Base-by-base conservation (phyloP, 116 monocot genomes). In the Phalaenopsis hybrid region DNA sequence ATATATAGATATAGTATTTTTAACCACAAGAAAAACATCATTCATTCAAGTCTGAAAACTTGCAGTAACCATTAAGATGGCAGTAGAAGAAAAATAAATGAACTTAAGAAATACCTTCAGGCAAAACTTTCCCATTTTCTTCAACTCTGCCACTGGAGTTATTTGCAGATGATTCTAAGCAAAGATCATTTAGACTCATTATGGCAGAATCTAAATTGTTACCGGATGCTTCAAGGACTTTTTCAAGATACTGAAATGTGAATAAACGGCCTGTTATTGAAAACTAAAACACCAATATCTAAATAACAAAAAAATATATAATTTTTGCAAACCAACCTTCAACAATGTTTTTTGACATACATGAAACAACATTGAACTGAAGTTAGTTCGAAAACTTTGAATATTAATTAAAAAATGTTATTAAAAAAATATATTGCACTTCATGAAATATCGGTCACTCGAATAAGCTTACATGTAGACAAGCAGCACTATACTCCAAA, bases 181-280 rank as follows among this genome's bases (percentile, higher is more conserved):
- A 82, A 76, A 91, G 85, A 49, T 88, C 86, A 76, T 82, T 77
- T 63, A 91, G 76, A 83, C 88, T 86, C 74, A 57, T 86, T 78
- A 91, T 88, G 23, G 91, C 88, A 55, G 67, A 84, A 79, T 91
- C 86, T 75, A 91, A 63, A 61, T 91, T 86, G 79, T 88, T 82
- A 48, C 82, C 86, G n/a, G 83, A 88, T 77, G 84, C 84, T 83
- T 88, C 91, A 37, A 91, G 86, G 20, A 83, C 81, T 75, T 69
- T 80, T 84, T 91, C 91, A 81, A 91, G 82, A 83, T 86, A 37
- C 91, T 91, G 86, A 78, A 6, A 75, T 44, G 20, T 33, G 45
- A 75, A 20, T 43, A 46, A 18, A 85, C 65, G 37, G 9, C 51
- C 21, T 55, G 4, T 57, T 33, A 61, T 18, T 5, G 4, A 44